Base-by-base conservation (phyloP, 1,139 yeast genomes). In the Suhomyces yuchorum region DNA sequence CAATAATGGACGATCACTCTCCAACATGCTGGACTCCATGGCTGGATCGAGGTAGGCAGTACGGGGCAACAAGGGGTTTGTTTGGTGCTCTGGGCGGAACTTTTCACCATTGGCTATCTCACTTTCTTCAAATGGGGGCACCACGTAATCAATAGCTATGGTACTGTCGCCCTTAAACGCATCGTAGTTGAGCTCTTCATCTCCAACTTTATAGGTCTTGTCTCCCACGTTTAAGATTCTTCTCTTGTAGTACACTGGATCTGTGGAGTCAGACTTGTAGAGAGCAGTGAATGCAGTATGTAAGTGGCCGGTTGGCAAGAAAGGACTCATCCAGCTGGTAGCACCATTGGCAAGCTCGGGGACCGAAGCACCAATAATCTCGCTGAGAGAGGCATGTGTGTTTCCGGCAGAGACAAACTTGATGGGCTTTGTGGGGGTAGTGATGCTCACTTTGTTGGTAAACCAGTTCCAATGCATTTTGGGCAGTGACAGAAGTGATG, bases 211-310 rank as follows among this genome's bases (percentile, higher is more conserved):
- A 56, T 73, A 75, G 35, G 57, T 55, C 37, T 55, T 61, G 35
- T 64, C 59, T 47, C 71, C 71, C n/a, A 75, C 67, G 3, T 56
- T 56, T 45, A 75, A 56, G 14, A 75, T 54, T 20, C 68, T 60
- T 44, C 80, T 59, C 51, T 73, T 73, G 55, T 75, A 75, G 56
- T 64, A 60, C 7, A 75, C 68, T 36, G 62, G 59, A 51, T 73
- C 77, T 14, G 58, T 56, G 37, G 59, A 53, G 17, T 71, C 76
- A 51, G 73, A 73, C 52, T 68, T 67, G 53, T 65, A 66, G 19
- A 75, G 48, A 0, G 77, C 78, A 3, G 80, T 70, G 54, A 71
- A 75, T 4, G 77, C 78, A 4, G 80, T 75, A 56, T 75, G 80
- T n/a, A 69, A 53, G 54, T 75, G 78, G 14, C 80, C 80, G 4